These are phyloP conservation scores for Botrytis squamosa DNA, from an alignment of 2,329 filamentous ascomycete species.

Conservation along the genomic window DNA sequence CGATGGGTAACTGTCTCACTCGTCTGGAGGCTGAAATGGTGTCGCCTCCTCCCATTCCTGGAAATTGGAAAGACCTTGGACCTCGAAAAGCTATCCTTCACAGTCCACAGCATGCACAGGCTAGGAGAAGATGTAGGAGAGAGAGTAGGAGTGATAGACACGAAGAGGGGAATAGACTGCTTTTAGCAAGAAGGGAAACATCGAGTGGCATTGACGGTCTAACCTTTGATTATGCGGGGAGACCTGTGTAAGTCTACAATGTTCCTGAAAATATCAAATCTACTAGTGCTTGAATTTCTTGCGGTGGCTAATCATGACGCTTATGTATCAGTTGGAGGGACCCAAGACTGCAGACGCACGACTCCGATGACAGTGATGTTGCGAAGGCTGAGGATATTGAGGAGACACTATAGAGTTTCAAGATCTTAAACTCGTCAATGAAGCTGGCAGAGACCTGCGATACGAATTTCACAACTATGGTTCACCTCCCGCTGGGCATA, in stretches of 20 bases:
- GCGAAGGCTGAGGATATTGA: neutral
- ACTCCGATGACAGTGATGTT: neutral
- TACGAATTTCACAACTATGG: too few species aligned
- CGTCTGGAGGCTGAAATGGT: neutral
- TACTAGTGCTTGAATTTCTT: neutral
- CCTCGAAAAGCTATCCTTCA: neutral
- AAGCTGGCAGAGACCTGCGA: neutral
- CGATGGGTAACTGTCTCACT: conserved; percentile 1
- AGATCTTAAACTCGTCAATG: neutral
- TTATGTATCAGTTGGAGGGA: conserved; percentile 8
- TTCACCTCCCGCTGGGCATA: neutral
- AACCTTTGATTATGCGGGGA: conserved; percentile 8
- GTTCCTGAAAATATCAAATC: neutral
- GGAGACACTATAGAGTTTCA: neutral
- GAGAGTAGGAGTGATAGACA: too few species aligned
- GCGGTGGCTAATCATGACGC: neutral
- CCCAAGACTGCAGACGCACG: neutral
- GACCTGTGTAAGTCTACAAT: conserved; percentile 9
- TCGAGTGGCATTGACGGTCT: conserved; percentile 7
- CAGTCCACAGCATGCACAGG: neutral
- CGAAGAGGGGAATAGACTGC: neutral
- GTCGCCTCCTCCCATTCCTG: neutral
- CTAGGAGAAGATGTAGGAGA: neutral
- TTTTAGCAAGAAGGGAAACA: neutral
- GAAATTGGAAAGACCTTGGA: neutral